Base-by-base conservation (phyloP, 2,329 filamentous ascomycete genomes). In the Aureobasidium sp. region DNA sequence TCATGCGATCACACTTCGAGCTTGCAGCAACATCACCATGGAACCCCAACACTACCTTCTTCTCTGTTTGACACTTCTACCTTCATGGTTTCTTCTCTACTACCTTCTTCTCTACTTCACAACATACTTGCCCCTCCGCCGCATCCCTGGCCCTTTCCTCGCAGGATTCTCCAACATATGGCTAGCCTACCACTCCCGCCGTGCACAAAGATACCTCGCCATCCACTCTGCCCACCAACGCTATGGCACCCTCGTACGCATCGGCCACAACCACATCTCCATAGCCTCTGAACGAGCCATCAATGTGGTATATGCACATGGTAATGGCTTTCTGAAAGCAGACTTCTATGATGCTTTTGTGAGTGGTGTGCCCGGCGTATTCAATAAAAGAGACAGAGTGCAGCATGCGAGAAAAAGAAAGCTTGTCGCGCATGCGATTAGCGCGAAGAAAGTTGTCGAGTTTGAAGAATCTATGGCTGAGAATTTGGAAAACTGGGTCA, bases 401-500 rank as follows among this genome's bases (percentile, higher is more conserved):
- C 68, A 72, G 42, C 72, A 74, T 56, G 70, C 70, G 1, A 68
- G 72, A 1, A 74, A 74, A 62, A 68, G 71, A 2, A 73, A 73
- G 42, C 71, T 72, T 40, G 70, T 73, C 44, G 68, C 71, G 0
- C 72, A 74, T 56, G 70, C 70, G 8, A 73, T 73, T 53, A 33
- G 31, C 12, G 31, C 31, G 31, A 33, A 33, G 11, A 33, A 33
- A 33, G 70, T 73, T 5, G 67, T 68, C 22, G 68, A 63, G 0
- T 74, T 74, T 60, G 72, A 73, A 56, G 67, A 66, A 5, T 67
- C 71, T 29, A 73, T 73, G 69, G 68, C 70, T 1, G 67, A 66
- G 2, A 68, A 68, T 39, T 64, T 68, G 11, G 63, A 62, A 11
- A 60, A 64, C 45, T 68, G 67, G 67, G 63, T 66, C 6, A 47